Evolutionary conservation across 2,329 filamentous ascomycete genomes (phyloP), one percentile per base, ranked within the genome.

Genomic region (Aureobasidium sp.): DNA sequence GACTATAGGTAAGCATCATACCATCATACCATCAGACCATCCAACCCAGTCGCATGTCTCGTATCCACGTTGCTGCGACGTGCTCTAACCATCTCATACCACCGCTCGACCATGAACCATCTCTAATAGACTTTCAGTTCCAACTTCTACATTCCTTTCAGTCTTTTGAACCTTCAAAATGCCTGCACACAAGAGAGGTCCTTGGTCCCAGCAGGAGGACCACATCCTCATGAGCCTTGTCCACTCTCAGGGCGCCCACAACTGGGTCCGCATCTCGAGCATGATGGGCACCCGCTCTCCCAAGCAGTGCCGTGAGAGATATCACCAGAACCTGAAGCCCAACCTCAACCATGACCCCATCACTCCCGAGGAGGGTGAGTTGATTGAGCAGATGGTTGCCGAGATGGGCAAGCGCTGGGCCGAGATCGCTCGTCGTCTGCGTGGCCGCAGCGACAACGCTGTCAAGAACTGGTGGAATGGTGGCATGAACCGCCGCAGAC

Each of bases 381-480:
- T 85, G 69, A 96, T 97, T 70, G 87, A 93, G 76, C 80, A 82
- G 63, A 82, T 94, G 73, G 92, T 97, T 17, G 75, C 77, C 12
- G 83, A 88, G 68, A 86, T 90, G 78, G 91, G 91, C 65, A 93
- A 91, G 78, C 85, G 89, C 62, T 97, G 92, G 92, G 92, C 92
- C 2, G 91, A 97, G 72, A 97, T 97, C 71, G 90, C 92, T 48
- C 84, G 92, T 67, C 82, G 85, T 49, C 82, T 97, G 22, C 83
- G 87, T 61, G 91, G 91, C 66, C 87, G 92, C 70, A 96, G 91
- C 74, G 92, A 97, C 78, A 97, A 97, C 71, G 89, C 90, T 31
- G 90, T 97, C 66, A 97, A 97, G 84, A 97, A 97, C 75, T 97
- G 91, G 91, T 96, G 90, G 90, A 96, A 96, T 72, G 91, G 92